Base-by-base conservation (phyloP, 164 flowering plant species). In the Chimonanthus salicifolius region DNA sequence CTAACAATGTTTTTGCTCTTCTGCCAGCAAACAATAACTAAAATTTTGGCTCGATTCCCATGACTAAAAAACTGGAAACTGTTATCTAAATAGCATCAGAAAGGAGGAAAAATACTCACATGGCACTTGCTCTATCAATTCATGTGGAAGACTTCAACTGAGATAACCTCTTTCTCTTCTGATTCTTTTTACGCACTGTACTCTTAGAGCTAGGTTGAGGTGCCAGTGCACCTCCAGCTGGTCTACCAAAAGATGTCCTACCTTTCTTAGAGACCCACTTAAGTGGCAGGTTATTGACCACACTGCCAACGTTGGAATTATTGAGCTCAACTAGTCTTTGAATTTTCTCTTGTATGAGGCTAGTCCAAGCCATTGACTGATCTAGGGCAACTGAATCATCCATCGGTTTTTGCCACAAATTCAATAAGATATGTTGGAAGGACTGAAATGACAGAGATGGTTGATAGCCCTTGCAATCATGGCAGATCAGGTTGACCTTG, bases 371-470 rank as follows among this genome's bases (percentile, higher is more conserved):
- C 75, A 87, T 78, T 7, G 97, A 83, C 77, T 80, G 83, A 81
- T 95, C 99, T 67, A 93, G 81, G 20, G 80, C 81, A 64, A 92
- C 66, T 58, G 99, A 89, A 82, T 89, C 97, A 82, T 92, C 99
- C 82, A 85, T 68, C 5, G 97, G 98, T 70, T 80, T 84, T 71
- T 74, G 82, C 84, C 80, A 84, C 43, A 95, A 72, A 77, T 74
- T 78, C 58, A 74, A 77, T 49, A 95, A 73, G 47, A 88, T 83
- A 44, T 87, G 84, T 51, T 75, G 83, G 67, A 84, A 86, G 8
- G 98, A 95, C 68, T 79, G 84, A 76, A 82, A 87, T 45, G 97
- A 92, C 92, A 92, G 82, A 64, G 98, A 88, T 44, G 85, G 79
- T 58, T 76, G 80, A 83, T 62, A 83, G 18, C 74, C 81, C 67